Conservation (phyloP, 2,329 filamentous ascomycete species). For the Lachnellula willkommii region DNA sequence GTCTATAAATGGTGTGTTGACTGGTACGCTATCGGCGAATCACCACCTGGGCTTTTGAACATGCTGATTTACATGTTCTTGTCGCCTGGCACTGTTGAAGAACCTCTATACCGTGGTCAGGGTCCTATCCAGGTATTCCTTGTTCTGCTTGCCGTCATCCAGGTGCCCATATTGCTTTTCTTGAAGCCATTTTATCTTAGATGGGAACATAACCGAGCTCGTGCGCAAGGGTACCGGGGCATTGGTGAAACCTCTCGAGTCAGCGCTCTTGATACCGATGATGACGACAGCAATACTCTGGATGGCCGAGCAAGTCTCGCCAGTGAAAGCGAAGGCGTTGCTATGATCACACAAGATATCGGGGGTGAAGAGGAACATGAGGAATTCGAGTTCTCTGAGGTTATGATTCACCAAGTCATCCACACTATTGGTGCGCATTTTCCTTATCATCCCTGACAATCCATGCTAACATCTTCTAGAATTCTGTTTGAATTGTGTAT, state of each 20-base stretch:
- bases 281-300: constrained; percentile 57
- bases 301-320: constrained; percentile 63
- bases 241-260: constrained; percentile 85
- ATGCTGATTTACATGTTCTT: constrained; percentile 99
- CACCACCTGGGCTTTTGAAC: constrained; percentile 86
- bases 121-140: constrained; percentile 68
- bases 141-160: constrained; percentile 73
- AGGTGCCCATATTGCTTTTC: constrained; percentile 88
- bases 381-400: constrained; percentile 94
- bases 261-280: constrained; percentile 85
- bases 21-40: constrained; percentile 61
- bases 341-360: constrained; percentile 84
- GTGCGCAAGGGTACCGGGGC: constrained; percentile 83
- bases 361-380: constrained; percentile 74
- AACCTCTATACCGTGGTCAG: constrained; percentile 75
- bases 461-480: constrained; percentile 49
- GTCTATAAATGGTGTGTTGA: constrained; percentile 96
- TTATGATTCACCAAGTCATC: constrained; percentile 99
- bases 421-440: constrained; percentile 84
- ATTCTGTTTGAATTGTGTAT: constrained; percentile 98
- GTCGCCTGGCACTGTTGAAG: constrained; percentile 68
- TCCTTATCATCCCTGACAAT: background rate
- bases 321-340: constrained; percentile 75
- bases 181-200: constrained; percentile 94
- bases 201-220: constrained; percentile 85